Evolutionary conservation across 768 basidiomycete species (phyloP).

Genomic region (Mycena belliarum): DNA sequence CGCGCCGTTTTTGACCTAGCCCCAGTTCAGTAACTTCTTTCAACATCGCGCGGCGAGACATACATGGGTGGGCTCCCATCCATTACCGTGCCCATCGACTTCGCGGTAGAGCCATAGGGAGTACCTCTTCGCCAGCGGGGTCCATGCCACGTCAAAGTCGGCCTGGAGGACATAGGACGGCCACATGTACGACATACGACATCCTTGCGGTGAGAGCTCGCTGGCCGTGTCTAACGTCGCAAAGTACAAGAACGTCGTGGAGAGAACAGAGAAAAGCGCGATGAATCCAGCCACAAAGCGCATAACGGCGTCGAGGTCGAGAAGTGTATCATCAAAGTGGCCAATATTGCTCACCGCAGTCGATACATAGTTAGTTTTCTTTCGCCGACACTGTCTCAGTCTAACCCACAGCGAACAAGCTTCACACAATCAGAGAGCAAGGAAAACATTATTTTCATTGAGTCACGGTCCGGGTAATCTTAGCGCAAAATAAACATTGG

Average conservation of each 20-base stretch:
- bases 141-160: slow-evolving; percentile 68
- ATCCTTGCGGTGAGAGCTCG: slow-evolving; percentile 83
- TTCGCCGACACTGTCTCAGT: background rate
- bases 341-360: too few species aligned
- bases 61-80: slow-evolving; percentile 75
- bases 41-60: background rate
- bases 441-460: slow-evolving; percentile 14
- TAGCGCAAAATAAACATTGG: slow-evolving; percentile 18
- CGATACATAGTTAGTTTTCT: too few species aligned
- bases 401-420: background rate
- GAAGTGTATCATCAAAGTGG: slow-evolving; percentile 1
- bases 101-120: slow-evolving; percentile 92
- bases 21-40: background rate
- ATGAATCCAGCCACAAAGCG: slow-evolving; percentile 32
- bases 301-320: slow-evolving; percentile 7
- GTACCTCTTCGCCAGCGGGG: slow-evolving; percentile 72
- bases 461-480: background rate
- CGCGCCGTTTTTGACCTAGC: slow-evolving; percentile 44
- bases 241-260: slow-evolving; percentile 40
- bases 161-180: slow-evolving; percentile 82
- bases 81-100: slow-evolving; percentile 34
- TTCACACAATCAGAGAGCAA: background rate
- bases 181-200: slow-evolving; percentile 95
- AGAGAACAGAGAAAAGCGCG: slow-evolving; percentile 36
- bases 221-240: slow-evolving; percentile 45